Conservation (phyloP, 768 basidiomycete species). For the Antrodiella citrinella region DNA sequence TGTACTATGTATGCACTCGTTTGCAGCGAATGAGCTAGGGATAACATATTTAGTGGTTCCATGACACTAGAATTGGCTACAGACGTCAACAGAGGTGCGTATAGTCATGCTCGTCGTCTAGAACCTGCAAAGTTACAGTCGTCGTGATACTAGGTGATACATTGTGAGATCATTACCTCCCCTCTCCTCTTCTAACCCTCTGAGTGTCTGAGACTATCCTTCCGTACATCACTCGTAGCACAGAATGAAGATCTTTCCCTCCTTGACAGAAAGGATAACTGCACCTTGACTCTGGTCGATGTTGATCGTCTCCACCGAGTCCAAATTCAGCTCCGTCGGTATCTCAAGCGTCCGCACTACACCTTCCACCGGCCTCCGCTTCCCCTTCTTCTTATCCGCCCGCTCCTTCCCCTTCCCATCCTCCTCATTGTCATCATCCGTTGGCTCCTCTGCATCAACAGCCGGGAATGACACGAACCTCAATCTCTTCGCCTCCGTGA, state of each 20-base stretch:
- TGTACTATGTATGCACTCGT: too few species aligned
- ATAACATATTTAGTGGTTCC: too few species aligned
- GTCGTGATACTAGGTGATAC: too few species aligned
- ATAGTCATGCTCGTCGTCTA: too few species aligned
- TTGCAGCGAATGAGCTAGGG: too few species aligned
- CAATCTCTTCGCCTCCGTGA: slow-evolving; percentile 39
- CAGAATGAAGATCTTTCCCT: slow-evolving; percentile 66
- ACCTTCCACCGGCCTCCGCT: slow-evolving; percentile 26
- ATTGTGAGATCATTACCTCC: background rate
- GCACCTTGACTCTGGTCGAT: slow-evolving; percentile 73
- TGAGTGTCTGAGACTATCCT: background rate
- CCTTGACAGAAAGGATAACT: slow-evolving; percentile 58
- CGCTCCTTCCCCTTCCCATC: slow-evolving; percentile 9
- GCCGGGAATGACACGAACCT: slow-evolving; percentile 69
- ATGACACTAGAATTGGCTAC: too few species aligned
- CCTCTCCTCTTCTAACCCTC: background rate
- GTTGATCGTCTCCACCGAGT: slow-evolving; percentile 65
- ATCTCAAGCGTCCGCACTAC: slow-evolving; percentile 51
- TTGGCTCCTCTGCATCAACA: slow-evolving; percentile 23
- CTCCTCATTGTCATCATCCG: slow-evolving; percentile 14
- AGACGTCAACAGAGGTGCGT: too few species aligned
- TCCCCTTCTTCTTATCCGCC: background rate
- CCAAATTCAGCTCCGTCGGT: slow-evolving; percentile 57
- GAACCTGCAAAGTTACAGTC: too few species aligned
- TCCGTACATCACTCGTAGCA: slow-evolving; percentile 39